Evolutionary conservation across 768 basidiomycete species (phyloP).

Genomic region (Panaeolus papilionaceus): DNA sequence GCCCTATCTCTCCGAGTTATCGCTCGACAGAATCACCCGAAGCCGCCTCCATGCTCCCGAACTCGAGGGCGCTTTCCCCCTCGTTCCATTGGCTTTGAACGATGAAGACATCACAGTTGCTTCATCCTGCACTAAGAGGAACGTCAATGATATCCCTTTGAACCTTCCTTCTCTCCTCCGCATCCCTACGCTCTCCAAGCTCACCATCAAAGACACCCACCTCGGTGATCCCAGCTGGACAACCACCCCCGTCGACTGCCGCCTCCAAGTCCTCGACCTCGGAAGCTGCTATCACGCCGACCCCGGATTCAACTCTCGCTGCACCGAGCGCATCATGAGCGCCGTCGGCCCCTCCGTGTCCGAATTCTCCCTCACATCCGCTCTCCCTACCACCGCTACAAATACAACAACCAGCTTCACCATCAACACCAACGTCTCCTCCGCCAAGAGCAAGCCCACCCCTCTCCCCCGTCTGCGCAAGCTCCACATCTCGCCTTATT

Average conservation of each 20-base stretch:
- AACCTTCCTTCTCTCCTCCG: conserved; percentile 70
- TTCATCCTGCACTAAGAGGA: background rate
- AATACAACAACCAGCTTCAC: conserved; percentile 35
- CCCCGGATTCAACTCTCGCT: conserved; percentile 56
- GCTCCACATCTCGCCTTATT: conserved; percentile 65
- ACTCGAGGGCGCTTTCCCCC: conserved; percentile 57
- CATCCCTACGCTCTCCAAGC: conserved; percentile 63
- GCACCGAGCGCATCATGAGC: conserved; percentile 66
- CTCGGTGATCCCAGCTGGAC: conserved; percentile 68
- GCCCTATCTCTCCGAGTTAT: conserved; percentile 59
- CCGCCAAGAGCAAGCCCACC: conserved; percentile 47
- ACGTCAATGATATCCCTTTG: conserved; percentile 43
- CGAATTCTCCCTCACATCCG: conserved; percentile 46
- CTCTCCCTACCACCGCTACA: background rate
- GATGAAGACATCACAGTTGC: conserved; percentile 55
- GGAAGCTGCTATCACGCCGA: conserved; percentile 61
- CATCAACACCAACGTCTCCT: conserved; percentile 48
- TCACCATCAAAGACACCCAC: conserved; percentile 74
- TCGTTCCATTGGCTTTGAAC: conserved; percentile 64
- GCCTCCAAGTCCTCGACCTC: conserved; percentile 62
- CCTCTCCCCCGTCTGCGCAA: conserved; percentile 58
- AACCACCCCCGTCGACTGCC: conserved; percentile 55
- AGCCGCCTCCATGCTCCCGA: conserved; percentile 70
- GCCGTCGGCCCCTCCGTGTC: conserved; percentile 60
- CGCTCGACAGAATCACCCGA: conserved; percentile 68